Percentiles rank a stretch among this genome's conserved stretches.
Conservation (phyloP, 257 asterid genomes). For the Ilex asprella region DNA sequence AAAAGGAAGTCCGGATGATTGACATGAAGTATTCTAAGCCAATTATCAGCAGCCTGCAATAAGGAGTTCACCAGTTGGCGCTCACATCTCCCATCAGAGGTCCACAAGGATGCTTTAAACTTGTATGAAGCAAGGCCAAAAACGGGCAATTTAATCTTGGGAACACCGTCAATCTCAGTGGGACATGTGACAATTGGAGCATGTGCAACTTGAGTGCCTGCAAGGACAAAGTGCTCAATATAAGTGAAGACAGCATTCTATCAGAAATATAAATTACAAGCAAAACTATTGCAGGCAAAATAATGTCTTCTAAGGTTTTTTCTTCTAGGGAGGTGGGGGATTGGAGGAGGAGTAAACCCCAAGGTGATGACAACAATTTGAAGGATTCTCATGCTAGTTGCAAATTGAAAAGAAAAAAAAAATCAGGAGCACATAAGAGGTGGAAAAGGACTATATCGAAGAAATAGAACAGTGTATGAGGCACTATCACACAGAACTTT, state of each 20-base stretch:
- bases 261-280: neutral
- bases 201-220: conserved; percentile 50
- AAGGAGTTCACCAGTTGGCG: conserved; percentile 46
- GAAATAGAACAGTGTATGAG: too few species aligned
- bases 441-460: too few species aligned
- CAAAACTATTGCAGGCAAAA: neutral
- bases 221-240: conserved; percentile 5
- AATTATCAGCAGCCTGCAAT: conserved; percentile 62
- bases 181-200: conserved; percentile 42
- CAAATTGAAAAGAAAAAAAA: too few species aligned
- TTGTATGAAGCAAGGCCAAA: conserved; percentile 86
- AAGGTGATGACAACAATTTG: too few species aligned
- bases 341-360: too few species aligned
- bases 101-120: conserved; percentile 70
- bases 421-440: too few species aligned
- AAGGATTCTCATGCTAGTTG: too few species aligned
- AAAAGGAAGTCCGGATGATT: conserved; percentile 87
- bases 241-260: neutral
- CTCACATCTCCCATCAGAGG: conserved; percentile 46
- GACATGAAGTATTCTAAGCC: conserved; percentile 52
- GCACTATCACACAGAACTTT: too few species aligned
- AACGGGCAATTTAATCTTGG: conserved; percentile 59
- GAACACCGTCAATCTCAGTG: conserved; percentile 38
- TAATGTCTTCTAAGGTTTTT: too few species aligned
- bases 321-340: too few species aligned